Evolutionary conservation across 73 alveolate genomes (phyloP).

Genomic region (Paramecium caudatum): DNA sequence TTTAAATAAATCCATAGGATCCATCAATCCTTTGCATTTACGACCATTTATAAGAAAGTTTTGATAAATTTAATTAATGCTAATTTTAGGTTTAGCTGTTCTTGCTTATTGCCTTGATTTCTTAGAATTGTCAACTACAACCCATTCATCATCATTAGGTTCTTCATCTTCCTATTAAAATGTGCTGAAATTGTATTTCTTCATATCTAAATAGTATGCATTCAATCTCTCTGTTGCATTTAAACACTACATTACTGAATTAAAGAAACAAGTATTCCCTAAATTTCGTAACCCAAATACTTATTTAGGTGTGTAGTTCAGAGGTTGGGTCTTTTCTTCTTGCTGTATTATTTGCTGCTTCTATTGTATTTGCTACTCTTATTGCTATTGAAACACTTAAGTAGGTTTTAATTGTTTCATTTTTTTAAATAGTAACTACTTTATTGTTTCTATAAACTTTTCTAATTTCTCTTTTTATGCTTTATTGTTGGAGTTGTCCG

Average conservation of each 20-base stretch:
- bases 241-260: slow-evolving; percentile 81
- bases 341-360: neutral
- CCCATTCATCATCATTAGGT: slow-evolving; percentile 76
- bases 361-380: slow-evolving; percentile 18
- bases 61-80: slow-evolving; percentile 45
- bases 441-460: slow-evolving; percentile 60
- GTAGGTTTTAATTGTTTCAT: neutral
- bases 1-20: slow-evolving; percentile 59
- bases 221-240: slow-evolving; percentile 56
- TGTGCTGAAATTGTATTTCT: slow-evolving; percentile 41
- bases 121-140: neutral
- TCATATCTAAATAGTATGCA: slow-evolving; percentile 31
- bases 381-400: neutral
- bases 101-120: neutral
- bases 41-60: slow-evolving; percentile 52
- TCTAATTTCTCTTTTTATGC: slow-evolving; percentile 49
- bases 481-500: slow-evolving; percentile 51
- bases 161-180: neutral
- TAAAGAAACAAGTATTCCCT: slow-evolving; percentile 90
- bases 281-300: slow-evolving; percentile 79
- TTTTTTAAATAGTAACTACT: slow-evolving; percentile 20
- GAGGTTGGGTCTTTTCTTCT: neutral
- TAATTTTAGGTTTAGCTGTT: slow-evolving; percentile 18
- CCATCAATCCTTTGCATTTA: slow-evolving; percentile 33
- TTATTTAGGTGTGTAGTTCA: slow-evolving; percentile 43